phyloP scores from a whole-genome alignment of 2,329 filamentous ascomycete genomes.

The Aspergillus niger region DNA sequence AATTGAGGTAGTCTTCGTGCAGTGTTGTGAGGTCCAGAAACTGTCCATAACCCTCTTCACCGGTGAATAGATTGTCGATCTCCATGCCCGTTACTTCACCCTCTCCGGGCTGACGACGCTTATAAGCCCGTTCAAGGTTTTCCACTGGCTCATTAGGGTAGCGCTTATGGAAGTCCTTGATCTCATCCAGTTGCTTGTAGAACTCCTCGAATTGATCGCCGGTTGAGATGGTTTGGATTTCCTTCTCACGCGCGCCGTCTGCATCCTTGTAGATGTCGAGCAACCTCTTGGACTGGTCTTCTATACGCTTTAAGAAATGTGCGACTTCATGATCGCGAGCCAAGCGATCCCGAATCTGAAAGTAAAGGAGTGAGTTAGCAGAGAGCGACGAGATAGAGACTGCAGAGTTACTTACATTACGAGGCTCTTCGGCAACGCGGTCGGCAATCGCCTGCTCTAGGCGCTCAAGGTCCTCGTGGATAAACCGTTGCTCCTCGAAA shows the following conservation, averaged over 20 bases:
- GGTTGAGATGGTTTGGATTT: slow-evolving; percentile 79
- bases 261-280: slow-evolving; percentile 82
- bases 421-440: slow-evolving; percentile 83
- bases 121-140: slow-evolving; percentile 91
- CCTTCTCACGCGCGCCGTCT: slow-evolving; percentile 69
- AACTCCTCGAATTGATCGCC: slow-evolving; percentile 90
- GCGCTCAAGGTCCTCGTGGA: slow-evolving; percentile 95
- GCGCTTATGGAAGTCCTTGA: slow-evolving; percentile 83
- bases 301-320: slow-evolving; percentile 82
- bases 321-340: slow-evolving; percentile 90
- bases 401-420: slow-evolving; percentile 64
- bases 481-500: slow-evolving; percentile 87
- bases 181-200: slow-evolving; percentile 76
- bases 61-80: slow-evolving; percentile 90
- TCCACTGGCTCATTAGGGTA: slow-evolving; percentile 96
- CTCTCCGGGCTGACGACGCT: slow-evolving; percentile 66
- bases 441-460: slow-evolving; percentile 93
- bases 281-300: slow-evolving; percentile 78
- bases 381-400: slow-evolving; percentile 6
- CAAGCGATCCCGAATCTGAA: slow-evolving; percentile 80
- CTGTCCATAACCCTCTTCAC: slow-evolving; percentile 89
- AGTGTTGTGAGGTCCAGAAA: slow-evolving; percentile 84
- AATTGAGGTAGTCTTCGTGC: slow-evolving; percentile 88
- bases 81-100: slow-evolving; percentile 65
- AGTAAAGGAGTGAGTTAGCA: slow-evolving; percentile 23